Evolutionary conservation across 495 filamentous ascomycete genomes (phyloP), one percentile per base, ranked within the genome.

Genomic region (Endocarpon pusillum): DNA sequence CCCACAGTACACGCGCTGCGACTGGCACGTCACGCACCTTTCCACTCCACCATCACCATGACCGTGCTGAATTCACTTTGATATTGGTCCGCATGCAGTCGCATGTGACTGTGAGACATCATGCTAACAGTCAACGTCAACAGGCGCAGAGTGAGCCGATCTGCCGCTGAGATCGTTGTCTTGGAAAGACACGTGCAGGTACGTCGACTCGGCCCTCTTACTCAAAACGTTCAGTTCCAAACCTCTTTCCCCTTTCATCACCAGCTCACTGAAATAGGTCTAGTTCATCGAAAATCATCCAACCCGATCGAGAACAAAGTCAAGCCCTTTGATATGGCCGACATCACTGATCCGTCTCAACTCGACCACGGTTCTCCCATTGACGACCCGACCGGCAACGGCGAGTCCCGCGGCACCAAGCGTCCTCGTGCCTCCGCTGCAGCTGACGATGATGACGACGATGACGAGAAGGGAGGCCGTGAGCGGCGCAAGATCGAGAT

Each of bases 401-500:
- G 64, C 55, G 81, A 84, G 52, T 66, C 57, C 59, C 83, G 85
- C 48, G 81, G 82, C 54, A 68, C 79, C 59, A 96, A 96, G 68
- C 86, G 89, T 49, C 69, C 68, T 58, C 84, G 89, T 54, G 74
- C 83, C 43, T 71, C 64, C 53, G 72, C 73, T 46, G 64, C 71
- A 14, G 71, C 71, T 38, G 91, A 97, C 54, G 89, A 99, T 53
- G 91, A 97, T 41, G 89, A 99, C 48, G 89, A 99, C 42, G 89
- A 96, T 47, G 87, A 94, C 49, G 87, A 93, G 53, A 94, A 94
- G 78, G 82, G 82, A 36, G 83, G 85, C 51, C 91, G 89, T 66
- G 89, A 99, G 71, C 76, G 89, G 50, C 71, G 89, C 57, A 99
- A 99, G 75, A 99, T 99, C 48, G 89, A 99, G 64, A 99, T 99